phyloP scores from a whole-genome alignment of 352 stramenopile species.

The Pythium pyrilobum region DNA sequence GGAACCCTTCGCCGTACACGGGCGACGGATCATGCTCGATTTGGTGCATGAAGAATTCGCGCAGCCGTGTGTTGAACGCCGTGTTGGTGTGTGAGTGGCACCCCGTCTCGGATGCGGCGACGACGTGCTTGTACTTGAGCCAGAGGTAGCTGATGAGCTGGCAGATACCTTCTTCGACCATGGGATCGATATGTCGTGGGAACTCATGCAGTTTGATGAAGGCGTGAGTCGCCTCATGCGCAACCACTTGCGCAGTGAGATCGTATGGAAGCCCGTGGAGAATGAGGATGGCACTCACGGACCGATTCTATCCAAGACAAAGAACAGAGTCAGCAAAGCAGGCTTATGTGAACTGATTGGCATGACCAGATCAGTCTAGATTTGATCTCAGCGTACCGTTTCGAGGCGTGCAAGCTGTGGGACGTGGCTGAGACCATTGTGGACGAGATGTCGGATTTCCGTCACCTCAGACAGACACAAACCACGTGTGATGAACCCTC shows the following conservation, averaged over 20 bases:
- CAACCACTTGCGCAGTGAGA: slow-evolving; percentile 58
- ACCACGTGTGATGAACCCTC: slow-evolving; percentile 35
- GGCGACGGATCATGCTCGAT: slow-evolving; percentile 51
- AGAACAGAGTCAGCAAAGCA: too few species aligned
- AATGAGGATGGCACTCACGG: slow-evolving; percentile 66
- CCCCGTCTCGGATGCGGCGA: slow-evolving; percentile 31
- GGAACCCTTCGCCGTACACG: slow-evolving; percentile 68
- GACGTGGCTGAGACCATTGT: slow-evolving; percentile 27
- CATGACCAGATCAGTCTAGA: too few species aligned
- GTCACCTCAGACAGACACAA: slow-evolving; percentile 55
- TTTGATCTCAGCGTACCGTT: slow-evolving; percentile 30
- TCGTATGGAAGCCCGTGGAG: slow-evolving; percentile 72
- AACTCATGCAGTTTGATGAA: slow-evolving; percentile 76
- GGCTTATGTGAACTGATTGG: not conserved
- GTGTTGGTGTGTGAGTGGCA: slow-evolving; percentile 4
- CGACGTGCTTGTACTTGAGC: slow-evolving; percentile 65
- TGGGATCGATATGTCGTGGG: slow-evolving; percentile 23
- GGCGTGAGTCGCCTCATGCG: slow-evolving; percentile 72
- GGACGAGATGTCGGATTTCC: slow-evolving; percentile 46
- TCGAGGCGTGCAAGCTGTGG: slow-evolving; percentile 42
- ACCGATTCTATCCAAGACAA: slow-evolving; percentile 34
- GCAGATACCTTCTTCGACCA: slow-evolving; percentile 66
- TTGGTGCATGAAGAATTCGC: slow-evolving; percentile 61
- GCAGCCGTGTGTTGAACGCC: slow-evolving; percentile 34
- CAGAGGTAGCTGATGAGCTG: slow-evolving; percentile 76